Evolutionary conservation across 106 monocot genomes (phyloP).

Genomic region (Hemerocallis citrina): DNA sequence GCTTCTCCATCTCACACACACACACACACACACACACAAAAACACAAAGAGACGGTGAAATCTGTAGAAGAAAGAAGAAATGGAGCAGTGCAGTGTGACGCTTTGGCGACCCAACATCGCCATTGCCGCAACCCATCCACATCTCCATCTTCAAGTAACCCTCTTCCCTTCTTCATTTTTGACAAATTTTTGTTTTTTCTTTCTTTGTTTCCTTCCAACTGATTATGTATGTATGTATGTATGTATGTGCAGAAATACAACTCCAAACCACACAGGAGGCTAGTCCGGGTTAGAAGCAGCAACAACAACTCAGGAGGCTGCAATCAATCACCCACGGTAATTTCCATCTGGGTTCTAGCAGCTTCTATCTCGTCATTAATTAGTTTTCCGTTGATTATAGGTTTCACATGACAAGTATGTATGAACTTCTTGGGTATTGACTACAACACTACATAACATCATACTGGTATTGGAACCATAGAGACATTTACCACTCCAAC

Average conservation of each 20-base stretch:
- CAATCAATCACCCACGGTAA: background rate
- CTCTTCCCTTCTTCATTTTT: background rate
- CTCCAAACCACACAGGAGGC: background rate
- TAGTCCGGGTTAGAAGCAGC: background rate
- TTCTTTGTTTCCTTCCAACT: background rate
- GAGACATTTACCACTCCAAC: too few species aligned
- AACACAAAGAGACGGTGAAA: too few species aligned
- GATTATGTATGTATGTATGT: too few species aligned
- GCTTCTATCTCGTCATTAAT: background rate
- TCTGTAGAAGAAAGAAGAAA: too few species aligned
- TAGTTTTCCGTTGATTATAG: too few species aligned
- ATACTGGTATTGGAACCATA: background rate
- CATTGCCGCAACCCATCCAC: background rate
- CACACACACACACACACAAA: too few species aligned
- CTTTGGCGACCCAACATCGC: background rate
- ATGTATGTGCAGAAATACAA: background rate
- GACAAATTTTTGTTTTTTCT: background rate
- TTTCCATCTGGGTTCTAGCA: background rate
- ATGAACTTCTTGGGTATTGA: too few species aligned
- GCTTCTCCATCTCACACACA: too few species aligned
- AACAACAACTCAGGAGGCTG: background rate
- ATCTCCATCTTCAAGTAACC: background rate
- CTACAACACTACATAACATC: background rate
- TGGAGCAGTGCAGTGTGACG: conserved; percentile 12
- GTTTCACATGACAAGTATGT: too few species aligned